A percentile compares a stretch with the other conserved stretches of the same genome.
Conservation (phyloP, 2,329 filamentous ascomycete species). For the Orbilia oligospora region DNA sequence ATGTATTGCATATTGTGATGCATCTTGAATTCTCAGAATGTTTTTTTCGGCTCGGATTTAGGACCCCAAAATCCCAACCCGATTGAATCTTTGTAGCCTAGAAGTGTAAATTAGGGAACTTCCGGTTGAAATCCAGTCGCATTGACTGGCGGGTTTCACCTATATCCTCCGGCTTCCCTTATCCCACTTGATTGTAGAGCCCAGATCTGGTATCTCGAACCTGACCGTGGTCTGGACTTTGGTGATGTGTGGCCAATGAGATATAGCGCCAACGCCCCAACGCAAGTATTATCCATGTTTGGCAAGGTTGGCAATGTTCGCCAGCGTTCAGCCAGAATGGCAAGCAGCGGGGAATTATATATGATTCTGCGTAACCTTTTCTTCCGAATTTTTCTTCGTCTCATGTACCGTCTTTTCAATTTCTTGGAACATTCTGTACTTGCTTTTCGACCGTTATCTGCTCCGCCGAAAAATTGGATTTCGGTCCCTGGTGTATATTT, state of each 20-base stretch:
- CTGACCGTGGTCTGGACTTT: conserved; percentile 47
- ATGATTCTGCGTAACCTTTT: conserved; percentile 35
- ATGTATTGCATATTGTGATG: neutral
- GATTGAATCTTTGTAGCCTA: conserved; percentile 41
- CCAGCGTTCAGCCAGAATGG: conserved; percentile 30
- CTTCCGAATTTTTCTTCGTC: conserved; percentile 6
- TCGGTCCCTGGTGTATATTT: neutral
- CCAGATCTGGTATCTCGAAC: conserved; percentile 53
- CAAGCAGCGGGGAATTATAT: conserved; percentile 42
- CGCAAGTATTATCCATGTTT: conserved; percentile 53
- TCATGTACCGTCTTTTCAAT: conserved; percentile 43
- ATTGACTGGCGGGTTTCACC: conserved; percentile 58
- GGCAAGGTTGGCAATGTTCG: conserved; percentile 36
- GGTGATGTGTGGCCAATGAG: conserved; percentile 29
- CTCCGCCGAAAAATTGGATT: neutral
- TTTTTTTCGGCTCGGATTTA: conserved; percentile 49
- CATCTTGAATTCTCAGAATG: conserved; percentile 6
- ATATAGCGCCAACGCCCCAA: conserved; percentile 48
- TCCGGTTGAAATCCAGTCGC: conserved; percentile 29
- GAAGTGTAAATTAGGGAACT: conserved; percentile 40
- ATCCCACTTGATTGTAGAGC: conserved; percentile 26
- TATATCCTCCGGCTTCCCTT: conserved; percentile 52
- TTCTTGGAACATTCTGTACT: conserved; percentile 33
- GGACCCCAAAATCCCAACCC: conserved; percentile 35
- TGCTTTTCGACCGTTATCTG: neutral